Conservation (phyloP, 164 flowering plant genomes). For the Piper betle region DNA sequence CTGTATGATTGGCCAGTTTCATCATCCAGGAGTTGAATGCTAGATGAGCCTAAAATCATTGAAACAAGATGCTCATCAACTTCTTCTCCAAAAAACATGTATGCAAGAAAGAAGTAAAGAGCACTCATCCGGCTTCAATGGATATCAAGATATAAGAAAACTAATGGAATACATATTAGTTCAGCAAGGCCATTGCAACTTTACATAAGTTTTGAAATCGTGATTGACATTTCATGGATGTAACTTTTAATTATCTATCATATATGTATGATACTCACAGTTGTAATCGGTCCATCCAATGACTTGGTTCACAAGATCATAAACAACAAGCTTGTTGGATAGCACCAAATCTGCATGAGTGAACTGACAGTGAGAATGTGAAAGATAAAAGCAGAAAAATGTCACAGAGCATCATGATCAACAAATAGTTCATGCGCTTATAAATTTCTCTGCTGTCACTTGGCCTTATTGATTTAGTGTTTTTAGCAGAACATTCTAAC, state of each 20-base stretch:
- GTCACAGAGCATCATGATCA: background rate
- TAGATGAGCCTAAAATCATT: slow-evolving; percentile 52
- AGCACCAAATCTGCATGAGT: slow-evolving; percentile 61
- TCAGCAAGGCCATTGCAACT: background rate
- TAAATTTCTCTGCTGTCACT: no score
- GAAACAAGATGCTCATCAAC: background rate
- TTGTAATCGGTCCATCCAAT: slow-evolving; percentile 85
- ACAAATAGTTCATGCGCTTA: no score
- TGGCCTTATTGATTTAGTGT: no score
- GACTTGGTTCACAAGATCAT: slow-evolving; percentile 64
- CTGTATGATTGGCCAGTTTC: slow-evolving; percentile 51
- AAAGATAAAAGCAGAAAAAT: background rate
- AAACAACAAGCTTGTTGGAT: slow-evolving; percentile 62
- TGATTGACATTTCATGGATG: background rate
- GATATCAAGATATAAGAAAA: background rate
- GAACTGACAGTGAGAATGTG: background rate
- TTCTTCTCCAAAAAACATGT: no score
- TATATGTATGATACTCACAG: slow-evolving; percentile 38
- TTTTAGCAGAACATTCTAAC: no score
- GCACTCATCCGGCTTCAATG: no score
- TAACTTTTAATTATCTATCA: no score
- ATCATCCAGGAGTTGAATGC: slow-evolving; percentile 60
- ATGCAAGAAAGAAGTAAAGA: background rate
- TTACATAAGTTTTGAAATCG: background rate
- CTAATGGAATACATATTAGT: background rate